These are phyloP conservation scores for Xylariales sp. DNA, from an alignment of 2,329 filamentous ascomycete genomes.

Conservation along the genomic window DNA sequence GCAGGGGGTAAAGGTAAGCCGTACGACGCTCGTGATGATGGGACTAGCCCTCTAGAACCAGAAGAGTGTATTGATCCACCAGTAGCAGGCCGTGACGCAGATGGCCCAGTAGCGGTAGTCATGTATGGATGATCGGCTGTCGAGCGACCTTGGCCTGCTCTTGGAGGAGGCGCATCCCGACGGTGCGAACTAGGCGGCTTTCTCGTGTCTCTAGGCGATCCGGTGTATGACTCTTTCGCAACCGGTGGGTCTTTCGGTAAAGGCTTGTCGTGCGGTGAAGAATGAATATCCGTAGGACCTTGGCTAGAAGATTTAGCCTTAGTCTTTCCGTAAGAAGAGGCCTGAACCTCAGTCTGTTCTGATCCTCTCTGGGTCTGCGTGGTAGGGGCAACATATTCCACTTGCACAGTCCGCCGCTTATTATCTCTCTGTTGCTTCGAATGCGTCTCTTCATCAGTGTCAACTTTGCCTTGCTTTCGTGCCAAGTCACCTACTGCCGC, in stretches of 20 bases:
- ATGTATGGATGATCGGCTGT: slow-evolving; percentile 66
- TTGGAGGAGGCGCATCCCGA: slow-evolving; percentile 59
- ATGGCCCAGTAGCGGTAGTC: slow-evolving; percentile 58
- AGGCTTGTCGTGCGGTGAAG: slow-evolving; percentile 65
- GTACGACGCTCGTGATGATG: slow-evolving; percentile 75
- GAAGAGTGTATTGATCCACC: slow-evolving; percentile 81
- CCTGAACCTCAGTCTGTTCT: slow-evolving; percentile 47
- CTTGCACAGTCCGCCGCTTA: slow-evolving; percentile 94
- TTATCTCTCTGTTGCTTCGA: slow-evolving; percentile 81
- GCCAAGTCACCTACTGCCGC: slow-evolving; percentile 69
- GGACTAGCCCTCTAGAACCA: slow-evolving; percentile 70
- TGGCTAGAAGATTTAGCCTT: slow-evolving; percentile 66
- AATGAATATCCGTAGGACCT: slow-evolving; percentile 60
- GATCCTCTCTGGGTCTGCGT: slow-evolving; percentile 84
- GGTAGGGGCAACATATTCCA: slow-evolving; percentile 94
- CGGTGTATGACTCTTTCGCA: slow-evolving; percentile 57
- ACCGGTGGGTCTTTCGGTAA: slow-evolving; percentile 68
- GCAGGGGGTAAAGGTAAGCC: slow-evolving; percentile 88
- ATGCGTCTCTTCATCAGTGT: slow-evolving; percentile 67
- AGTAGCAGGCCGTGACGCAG: slow-evolving; percentile 75
- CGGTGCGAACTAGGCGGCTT: slow-evolving; percentile 63
- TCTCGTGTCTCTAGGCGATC: slow-evolving; percentile 48
- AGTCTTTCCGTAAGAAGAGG: slow-evolving; percentile 53
- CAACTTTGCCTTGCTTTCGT: slow-evolving; percentile 80
- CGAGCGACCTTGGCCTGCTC: slow-evolving; percentile 62